phyloP scores from a whole-genome alignment of 768 basidiomycete species.

The Leccinum obscurum region DNA sequence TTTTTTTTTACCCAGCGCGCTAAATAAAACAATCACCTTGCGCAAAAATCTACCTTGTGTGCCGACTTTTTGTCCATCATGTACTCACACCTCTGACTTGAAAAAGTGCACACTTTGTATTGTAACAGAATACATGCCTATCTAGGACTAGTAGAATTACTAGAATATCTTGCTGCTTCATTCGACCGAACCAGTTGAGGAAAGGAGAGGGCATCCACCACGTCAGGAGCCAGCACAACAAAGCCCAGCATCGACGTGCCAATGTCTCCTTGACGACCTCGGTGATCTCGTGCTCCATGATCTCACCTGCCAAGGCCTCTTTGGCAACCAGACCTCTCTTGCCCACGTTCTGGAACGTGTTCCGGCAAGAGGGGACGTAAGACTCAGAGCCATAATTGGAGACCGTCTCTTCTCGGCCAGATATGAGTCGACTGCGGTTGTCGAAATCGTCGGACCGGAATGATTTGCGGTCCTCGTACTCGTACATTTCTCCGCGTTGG shows the following conservation, averaged over 20 bases:
- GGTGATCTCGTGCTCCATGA: slow-evolving; percentile 83
- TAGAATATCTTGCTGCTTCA: too few relatives aligned
- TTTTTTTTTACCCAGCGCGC: too few relatives aligned
- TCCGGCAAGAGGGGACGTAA: slow-evolving; percentile 81
- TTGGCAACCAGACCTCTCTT: slow-evolving; percentile 72
- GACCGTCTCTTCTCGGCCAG: slow-evolving; percentile 70
- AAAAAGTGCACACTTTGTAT: too few relatives aligned
- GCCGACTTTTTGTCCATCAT: too few relatives aligned
- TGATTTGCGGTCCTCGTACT: slow-evolving; percentile 70
- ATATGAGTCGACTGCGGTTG: slow-evolving; percentile 73
- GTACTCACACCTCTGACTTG: too few relatives aligned
- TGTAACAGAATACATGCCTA: too few relatives aligned
- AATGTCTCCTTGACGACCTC: slow-evolving; percentile 84
- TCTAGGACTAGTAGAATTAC: too few relatives aligned
- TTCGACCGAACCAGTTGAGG: neutral
- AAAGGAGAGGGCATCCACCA: neutral
- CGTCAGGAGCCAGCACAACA: neutral
- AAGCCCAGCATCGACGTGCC: slow-evolving; percentile 86
- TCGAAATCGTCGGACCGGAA: slow-evolving; percentile 78
- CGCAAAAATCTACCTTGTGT: too few relatives aligned
- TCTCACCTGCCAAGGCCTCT: slow-evolving; percentile 79
- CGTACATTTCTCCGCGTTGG: too few relatives aligned
- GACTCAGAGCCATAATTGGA: slow-evolving; percentile 90
- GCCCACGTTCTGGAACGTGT: slow-evolving; percentile 88
- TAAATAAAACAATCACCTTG: too few relatives aligned